Evolutionary conservation across 148 eudicot species (phyloP).

Genomic region (Silene latifolia): DNA sequence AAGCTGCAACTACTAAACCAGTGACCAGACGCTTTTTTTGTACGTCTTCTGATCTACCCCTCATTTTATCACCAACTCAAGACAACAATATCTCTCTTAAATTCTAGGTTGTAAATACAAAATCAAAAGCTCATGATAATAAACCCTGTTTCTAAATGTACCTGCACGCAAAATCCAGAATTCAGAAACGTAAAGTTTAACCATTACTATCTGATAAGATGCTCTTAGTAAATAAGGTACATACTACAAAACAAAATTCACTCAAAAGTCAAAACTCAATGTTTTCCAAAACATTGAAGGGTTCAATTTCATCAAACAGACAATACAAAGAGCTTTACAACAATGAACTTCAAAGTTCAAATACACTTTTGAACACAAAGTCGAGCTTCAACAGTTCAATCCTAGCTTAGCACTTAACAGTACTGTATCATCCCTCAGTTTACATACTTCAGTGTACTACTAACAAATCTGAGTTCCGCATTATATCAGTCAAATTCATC

Average conservation of each 20-base stretch:
- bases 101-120: neutral
- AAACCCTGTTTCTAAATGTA: conserved; percentile 1
- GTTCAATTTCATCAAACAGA: neutral
- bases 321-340: neutral
- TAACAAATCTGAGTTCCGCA: neutral
- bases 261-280: no score
- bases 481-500: neutral
- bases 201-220: neutral
- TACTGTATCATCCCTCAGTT: neutral
- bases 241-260: no score
- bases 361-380: neutral
- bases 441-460: neutral
- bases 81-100: conserved; percentile 1
- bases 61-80: conserved; percentile 38
- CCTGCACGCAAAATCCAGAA: conserved; percentile 21
- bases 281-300: no score
- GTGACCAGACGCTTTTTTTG: conserved; percentile 79
- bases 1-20: conserved; percentile 42
- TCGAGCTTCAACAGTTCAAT: neutral
- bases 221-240: neutral
- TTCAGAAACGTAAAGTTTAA: conserved; percentile 12
- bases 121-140: conserved; percentile 27
- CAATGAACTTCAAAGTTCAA: neutral
- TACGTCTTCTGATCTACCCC: conserved; percentile 83
- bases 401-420: neutral